Conservation (phyloP, 139 green algal species). For the Chlorella vulgaris region DNA sequence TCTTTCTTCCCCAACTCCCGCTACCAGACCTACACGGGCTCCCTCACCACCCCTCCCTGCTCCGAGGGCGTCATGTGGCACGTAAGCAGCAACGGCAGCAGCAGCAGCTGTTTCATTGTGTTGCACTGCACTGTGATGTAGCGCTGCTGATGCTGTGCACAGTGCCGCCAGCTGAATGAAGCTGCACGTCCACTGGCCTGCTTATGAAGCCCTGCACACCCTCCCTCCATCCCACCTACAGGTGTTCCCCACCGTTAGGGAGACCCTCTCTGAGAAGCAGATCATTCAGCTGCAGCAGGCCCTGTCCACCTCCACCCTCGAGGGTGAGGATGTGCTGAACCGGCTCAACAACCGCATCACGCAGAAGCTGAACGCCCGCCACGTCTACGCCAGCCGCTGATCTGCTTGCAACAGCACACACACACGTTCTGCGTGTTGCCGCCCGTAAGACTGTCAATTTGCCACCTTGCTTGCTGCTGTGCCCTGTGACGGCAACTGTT, state of each 20-base stretch:
- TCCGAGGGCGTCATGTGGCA: conserved; percentile 65
- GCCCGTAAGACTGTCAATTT: too few relatives aligned
- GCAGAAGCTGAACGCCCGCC: conserved; percentile 1
- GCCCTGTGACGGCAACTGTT: too few relatives aligned
- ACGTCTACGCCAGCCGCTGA: not conserved
- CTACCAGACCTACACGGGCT: conserved; percentile 42
- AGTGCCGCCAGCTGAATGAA: not conserved
- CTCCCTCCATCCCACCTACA: not conserved
- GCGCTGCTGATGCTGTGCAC: not conserved
- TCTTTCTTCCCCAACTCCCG: not conserved
- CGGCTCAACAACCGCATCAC: conserved; percentile 23
- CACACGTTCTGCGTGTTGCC: too few relatives aligned
- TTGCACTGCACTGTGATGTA: not conserved
- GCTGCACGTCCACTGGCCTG: not conserved
- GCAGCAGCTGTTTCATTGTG: not conserved
- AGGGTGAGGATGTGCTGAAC: not conserved
- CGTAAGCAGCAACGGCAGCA: conserved; percentile 26
- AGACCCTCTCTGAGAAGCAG: conserved; percentile 16
- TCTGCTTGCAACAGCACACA: too few relatives aligned
- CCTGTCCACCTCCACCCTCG: not conserved
- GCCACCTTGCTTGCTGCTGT: too few relatives aligned
- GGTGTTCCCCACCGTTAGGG: conserved; percentile 15
- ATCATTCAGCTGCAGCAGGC: not conserved
- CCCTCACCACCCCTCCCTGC: conserved; percentile 68
- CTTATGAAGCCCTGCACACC: not conserved